Conservation (phyloP, 1,139 yeast genomes). For the Sugiyamaella grinbergsii region DNA sequence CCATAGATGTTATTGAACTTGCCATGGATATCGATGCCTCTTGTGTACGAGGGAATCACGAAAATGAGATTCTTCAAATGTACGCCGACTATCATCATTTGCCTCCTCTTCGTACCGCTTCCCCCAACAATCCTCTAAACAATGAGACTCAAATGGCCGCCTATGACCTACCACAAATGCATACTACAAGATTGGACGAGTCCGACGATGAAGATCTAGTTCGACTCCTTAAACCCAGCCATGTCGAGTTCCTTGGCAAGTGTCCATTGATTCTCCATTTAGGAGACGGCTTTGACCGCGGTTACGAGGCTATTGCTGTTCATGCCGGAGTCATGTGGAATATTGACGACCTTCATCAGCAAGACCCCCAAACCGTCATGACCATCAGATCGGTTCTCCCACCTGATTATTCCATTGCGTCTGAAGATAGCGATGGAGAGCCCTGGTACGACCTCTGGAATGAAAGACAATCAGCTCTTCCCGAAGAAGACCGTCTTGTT, state of each 20-base stretch:
- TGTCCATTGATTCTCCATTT: slow-evolving; percentile 67
- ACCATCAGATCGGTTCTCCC: slow-evolving; percentile 63
- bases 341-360: slow-evolving; percentile 53
- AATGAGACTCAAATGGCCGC: background rate
- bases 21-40: slow-evolving; percentile 56
- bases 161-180: background rate
- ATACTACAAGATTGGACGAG: slow-evolving; percentile 16
- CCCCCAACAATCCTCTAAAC: background rate
- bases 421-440: slow-evolving; percentile 52
- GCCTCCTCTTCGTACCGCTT: slow-evolving; percentile 33
- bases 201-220: slow-evolving; percentile 57
- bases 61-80: slow-evolving; percentile 61
- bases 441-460: slow-evolving; percentile 72
- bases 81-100: slow-evolving; percentile 63
- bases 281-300: slow-evolving; percentile 55
- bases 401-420: slow-evolving; percentile 57
- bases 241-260: slow-evolving; percentile 56
- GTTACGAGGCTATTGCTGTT: slow-evolving; percentile 61
- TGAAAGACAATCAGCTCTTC: slow-evolving; percentile 47
- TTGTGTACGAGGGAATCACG: slow-evolving; percentile 90
- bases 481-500: slow-evolving; percentile 46
- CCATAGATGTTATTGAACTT: slow-evolving; percentile 66
- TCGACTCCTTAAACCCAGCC: slow-evolving; percentile 58
- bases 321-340: slow-evolving; percentile 81
- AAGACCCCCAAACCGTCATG: slow-evolving; percentile 60